Percentiles rank a stretch among this genome's conserved stretches.
Evolutionary conservation across 257 asterid genomes (phyloP).

Genomic region (Solanum raphanifolium): DNA sequence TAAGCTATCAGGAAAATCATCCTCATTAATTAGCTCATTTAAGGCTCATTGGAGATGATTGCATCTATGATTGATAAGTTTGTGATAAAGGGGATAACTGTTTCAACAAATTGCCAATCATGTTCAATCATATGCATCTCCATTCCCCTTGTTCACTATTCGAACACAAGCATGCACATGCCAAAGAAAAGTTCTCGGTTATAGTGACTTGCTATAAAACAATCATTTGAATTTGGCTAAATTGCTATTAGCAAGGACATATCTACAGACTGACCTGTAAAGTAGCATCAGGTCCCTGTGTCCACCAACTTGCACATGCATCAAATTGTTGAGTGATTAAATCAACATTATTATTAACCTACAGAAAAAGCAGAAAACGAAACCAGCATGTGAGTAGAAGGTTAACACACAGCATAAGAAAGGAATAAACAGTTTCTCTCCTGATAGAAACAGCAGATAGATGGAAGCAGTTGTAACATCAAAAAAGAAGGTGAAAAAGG

Average conservation of each 20-base stretch:
- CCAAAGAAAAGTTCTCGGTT: background rate
- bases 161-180: background rate
- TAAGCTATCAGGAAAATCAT: background rate
- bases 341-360: conserved; percentile 39
- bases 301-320: conserved; percentile 99
- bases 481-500: background rate
- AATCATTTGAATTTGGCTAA: background rate
- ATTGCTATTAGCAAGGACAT: background rate
- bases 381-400: conserved; percentile 10
- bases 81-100: background rate
- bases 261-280: conserved; percentile 67
- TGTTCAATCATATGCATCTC: background rate
- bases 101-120: background rate
- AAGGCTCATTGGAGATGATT: background rate
- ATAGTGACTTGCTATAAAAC: background rate
- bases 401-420: background rate
- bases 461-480: background rate
- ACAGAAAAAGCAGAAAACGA: conserved; percentile 6
- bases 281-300: conserved; percentile 88
- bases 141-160: background rate
- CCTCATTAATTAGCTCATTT: background rate
- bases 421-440: background rate
- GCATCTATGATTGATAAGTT: background rate
- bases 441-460: background rate
- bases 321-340: conserved; percentile 77